Percentiles rank a stretch among this genome's conserved stretches.
These are phyloP conservation scores for Trichoderma sp. DNA, from an alignment of 2,329 filamentous ascomycete species.

Conservation along the genomic window DNA sequence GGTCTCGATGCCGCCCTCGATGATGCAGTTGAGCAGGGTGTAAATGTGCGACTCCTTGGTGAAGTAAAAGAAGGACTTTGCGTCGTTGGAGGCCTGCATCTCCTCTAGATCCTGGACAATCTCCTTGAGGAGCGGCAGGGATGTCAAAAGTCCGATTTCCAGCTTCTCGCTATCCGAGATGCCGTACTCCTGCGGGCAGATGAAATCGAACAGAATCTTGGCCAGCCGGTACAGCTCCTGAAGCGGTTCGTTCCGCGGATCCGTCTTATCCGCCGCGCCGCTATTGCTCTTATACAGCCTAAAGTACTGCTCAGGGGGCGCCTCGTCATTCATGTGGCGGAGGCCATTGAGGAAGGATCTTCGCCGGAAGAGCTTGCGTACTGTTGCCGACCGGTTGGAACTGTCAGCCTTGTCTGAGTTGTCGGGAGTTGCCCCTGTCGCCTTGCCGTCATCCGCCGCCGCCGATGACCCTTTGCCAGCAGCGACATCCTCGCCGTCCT, in stretches of 20 bases:
- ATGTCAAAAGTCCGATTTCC: conserved; percentile 95
- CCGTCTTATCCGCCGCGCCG: conserved; percentile 64
- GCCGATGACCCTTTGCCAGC: conserved; percentile 23
- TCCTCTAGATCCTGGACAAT: conserved; percentile 97
- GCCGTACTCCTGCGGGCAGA: conserved; percentile 96
- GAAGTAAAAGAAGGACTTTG: conserved; percentile 97
- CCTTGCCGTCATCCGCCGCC: conserved; percentile 32
- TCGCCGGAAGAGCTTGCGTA: conserved; percentile 54
- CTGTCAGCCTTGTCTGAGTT: conserved; percentile 42
- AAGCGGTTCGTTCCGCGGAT: conserved; percentile 81
- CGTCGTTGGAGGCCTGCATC: conserved; percentile 89
- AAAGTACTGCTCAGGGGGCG: conserved; percentile 74
- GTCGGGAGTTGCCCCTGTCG: conserved; percentile 32
- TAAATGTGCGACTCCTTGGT: conserved; percentile 99
- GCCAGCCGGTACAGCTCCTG: conserved; percentile 90
- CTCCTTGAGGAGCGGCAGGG: conserved; percentile 87
- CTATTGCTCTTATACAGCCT: conserved; percentile 79
- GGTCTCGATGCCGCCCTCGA: conserved; percentile 93
- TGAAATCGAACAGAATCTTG: conserved; percentile 96
- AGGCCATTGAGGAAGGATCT: conserved; percentile 58
- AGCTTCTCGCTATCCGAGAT: conserved; percentile 95
- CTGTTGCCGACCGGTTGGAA: conserved; percentile 34
- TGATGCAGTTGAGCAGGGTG: conserved; percentile 93
- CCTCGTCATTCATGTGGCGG: conserved; percentile 51
- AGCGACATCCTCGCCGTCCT: conserved; percentile 40